Evolutionary conservation across 345 rosid species (phyloP), one percentile per base, ranked within the genome.

Genomic region (Carallia pectinifolia): DNA sequence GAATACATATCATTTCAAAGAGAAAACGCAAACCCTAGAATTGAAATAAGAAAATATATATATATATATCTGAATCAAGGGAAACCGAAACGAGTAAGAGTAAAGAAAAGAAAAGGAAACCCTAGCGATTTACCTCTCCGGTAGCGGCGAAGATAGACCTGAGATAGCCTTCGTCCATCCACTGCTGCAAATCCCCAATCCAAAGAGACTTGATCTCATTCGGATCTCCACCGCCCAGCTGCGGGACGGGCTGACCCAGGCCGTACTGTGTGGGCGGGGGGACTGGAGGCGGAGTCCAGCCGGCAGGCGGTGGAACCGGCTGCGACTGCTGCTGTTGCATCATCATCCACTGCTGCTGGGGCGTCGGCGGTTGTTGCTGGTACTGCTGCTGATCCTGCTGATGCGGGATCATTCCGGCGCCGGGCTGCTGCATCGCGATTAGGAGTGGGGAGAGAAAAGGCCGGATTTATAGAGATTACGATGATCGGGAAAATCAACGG

Each of bases 111-210:
- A 33, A 6, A 30, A 16, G 27, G 13, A 4, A 66, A 39, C 15
- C 5, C 56, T 30, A 19, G 53, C 19, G 12, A 15, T 29, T 69
- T 85, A 90, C 99, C 93, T 90, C 96, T 59, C 90, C 89, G 8
- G 89, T 83, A 38, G 61, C 60, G 48, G 85, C 66, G 60, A 92
- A 95, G 76, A 82, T 73, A 76, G 29, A 77, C 70, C 75, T 56
- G 68, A 95, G 88, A 69, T 95, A 95, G 81, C 27, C 82, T 77
- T 95, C 97, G 52, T 95, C 97, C 99, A 95, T 95, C 90, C 96
- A 88, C 6, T 80, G 92, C 85, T 86, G 96, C 73, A 91, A 70
- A 77, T 92, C 98, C 13, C 98, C 97, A 75, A 95, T 90, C 99
- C 98, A 95, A 70, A 95, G 76, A 15, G 97, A 89, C 76, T 85